A percentile compares a stretch with the other conserved stretches of the same genome.
Evolutionary conservation across 2,329 filamentous ascomycete species (phyloP).

Genomic region (Dryadomyces quercivorus): DNA sequence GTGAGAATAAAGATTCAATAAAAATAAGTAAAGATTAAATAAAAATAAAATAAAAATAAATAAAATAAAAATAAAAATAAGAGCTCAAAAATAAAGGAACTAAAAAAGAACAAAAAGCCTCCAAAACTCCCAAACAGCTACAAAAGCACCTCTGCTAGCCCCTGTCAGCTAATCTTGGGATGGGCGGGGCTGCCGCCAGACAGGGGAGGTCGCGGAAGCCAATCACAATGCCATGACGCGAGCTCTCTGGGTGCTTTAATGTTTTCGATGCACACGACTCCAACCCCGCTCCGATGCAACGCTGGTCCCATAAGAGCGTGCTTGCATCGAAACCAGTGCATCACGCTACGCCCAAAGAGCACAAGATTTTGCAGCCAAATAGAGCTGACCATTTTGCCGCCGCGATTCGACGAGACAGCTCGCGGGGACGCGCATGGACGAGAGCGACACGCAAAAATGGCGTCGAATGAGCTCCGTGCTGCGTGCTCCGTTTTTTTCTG

Average conservation of each 20-base stretch:
- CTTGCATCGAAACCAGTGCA: not conserved
- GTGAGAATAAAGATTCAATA: too few relatives aligned
- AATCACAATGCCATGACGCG: slow-evolving; percentile 5
- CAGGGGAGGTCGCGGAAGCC: not conserved
- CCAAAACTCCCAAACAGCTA: not conserved
- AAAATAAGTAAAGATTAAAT: too few relatives aligned
- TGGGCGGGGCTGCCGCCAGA: not conserved
- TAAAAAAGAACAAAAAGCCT: not conserved
- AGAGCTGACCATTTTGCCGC: not conserved
- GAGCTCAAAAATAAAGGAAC: too few relatives aligned
- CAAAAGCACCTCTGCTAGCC: not conserved
- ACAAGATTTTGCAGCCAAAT: not conserved
- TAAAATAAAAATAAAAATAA: too few relatives aligned
- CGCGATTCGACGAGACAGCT: not conserved
- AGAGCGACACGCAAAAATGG: too few relatives aligned
- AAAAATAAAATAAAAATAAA: too few relatives aligned
- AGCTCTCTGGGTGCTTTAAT: not conserved
- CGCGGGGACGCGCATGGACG: too few relatives aligned
- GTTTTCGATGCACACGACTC: slow-evolving; percentile 1
- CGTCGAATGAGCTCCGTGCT: too few relatives aligned
- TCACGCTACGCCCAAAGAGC: not conserved
- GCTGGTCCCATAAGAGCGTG: not conserved
- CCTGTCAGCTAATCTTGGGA: slow-evolving; percentile 4
- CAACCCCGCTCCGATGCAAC: not conserved
- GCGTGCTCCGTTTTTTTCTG: too few relatives aligned